Conservation (phyloP, 495 filamentous ascomycete genomes). For the Geoglossum glabrum region DNA sequence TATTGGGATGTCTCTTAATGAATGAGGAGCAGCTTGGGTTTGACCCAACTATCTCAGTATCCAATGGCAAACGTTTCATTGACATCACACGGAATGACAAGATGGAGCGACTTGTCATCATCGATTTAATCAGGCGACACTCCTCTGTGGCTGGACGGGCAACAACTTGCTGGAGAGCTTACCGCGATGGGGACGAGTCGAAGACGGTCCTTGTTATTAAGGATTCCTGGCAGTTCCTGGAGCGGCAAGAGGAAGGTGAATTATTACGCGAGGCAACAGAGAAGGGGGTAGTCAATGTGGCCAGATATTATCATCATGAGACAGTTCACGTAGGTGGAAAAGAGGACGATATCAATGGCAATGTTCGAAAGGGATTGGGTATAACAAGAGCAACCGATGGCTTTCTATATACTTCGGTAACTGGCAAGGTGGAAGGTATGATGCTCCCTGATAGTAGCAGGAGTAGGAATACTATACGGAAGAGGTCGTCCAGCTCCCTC, state of each 20-base stretch:
- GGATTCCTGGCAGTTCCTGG: conserved; percentile 28
- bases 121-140: conserved; percentile 21
- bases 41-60: conserved; percentile 24
- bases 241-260: conserved; percentile 26
- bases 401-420: too few relatives aligned
- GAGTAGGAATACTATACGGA: conserved; percentile 5
- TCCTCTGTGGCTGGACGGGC: conserved; percentile 22
- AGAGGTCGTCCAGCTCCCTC: conserved; percentile 19
- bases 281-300: conserved; percentile 20
- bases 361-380: conserved; percentile 14
- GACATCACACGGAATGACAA: conserved; percentile 18
- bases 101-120: conserved; percentile 25
- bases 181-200: conserved; percentile 20
- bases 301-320: conserved; percentile 23
- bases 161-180: conserved; percentile 23
- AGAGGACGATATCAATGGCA: too few relatives aligned
- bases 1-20: conserved; percentile 29
- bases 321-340: conserved; percentile 5
- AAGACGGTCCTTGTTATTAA: conserved; percentile 23
- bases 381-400: not conserved
- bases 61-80: conserved; percentile 17
- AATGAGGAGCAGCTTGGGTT: conserved; percentile 26
- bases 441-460: not conserved
- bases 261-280: conserved; percentile 22
- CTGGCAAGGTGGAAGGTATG: not conserved